Evolutionary conservation across 192 early-diverging fungal species (phyloP).

Genomic region (Rhizophagus prolifer): DNA sequence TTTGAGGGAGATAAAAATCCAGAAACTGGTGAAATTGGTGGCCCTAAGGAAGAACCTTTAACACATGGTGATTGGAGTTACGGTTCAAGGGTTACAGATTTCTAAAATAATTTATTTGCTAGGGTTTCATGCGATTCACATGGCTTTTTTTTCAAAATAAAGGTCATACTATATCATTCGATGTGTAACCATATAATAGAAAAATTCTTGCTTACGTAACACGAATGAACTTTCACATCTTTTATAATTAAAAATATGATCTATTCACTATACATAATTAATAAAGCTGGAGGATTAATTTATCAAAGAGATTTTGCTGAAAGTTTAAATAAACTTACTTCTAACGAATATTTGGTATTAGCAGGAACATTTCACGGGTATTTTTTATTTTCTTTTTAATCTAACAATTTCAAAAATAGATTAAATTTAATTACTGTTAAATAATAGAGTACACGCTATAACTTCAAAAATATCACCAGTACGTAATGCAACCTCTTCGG

Average conservation of each 20-base stretch:
- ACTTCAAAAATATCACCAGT: slow-evolving; percentile 91
- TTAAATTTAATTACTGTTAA: neutral
- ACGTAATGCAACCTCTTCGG: slow-evolving; percentile 60
- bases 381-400: neutral
- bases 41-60: slow-evolving; percentile 81
- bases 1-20: slow-evolving; percentile 81
- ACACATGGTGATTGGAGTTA: slow-evolving; percentile 82
- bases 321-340: slow-evolving; percentile 78
- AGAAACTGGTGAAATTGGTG: slow-evolving; percentile 72
- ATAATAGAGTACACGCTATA: slow-evolving; percentile 86
- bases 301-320: slow-evolving; percentile 90
- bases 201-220: neutral
- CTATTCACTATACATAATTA: slow-evolving; percentile 79
- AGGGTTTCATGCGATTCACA: no score
- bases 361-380: slow-evolving; percentile 97
- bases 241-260: slow-evolving; percentile 55
- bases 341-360: slow-evolving; percentile 96
- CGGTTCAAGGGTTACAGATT: slow-evolving; percentile 62
- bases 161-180: neutral
- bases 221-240: neutral
- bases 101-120: slow-evolving; percentile 35
- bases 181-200: neutral
- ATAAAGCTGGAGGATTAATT: slow-evolving; percentile 91
- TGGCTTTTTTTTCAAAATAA: neutral
- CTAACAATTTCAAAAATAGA: neutral